Evolutionary conservation across 768 basidiomycete species (phyloP), one percentile per base, ranked within the genome.

Genomic region (Pleurotus salmoneostramineus): DNA sequence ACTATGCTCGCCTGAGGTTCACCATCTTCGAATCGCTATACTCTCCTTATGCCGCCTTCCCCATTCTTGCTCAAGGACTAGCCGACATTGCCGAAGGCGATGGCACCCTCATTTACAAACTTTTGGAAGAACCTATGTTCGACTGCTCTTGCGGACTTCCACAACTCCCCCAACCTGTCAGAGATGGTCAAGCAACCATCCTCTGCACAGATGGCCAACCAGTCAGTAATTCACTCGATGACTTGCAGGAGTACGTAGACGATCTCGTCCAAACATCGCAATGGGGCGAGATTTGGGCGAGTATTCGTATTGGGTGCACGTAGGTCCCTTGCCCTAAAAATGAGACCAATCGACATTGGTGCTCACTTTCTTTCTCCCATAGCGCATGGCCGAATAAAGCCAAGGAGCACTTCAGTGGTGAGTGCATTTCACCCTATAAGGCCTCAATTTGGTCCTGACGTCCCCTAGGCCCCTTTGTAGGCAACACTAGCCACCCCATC

Each of bases 401-500:
- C 11, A 54, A 54, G 51, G 40, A 42, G 7, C 51, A 54, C 27
- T 54, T 54, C 37, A 37, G 21, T 40, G 51, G 51, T 54, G 34
- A 15, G n/a, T 27, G 15, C 15, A 10, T 7, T 12, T 42, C 6
- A 17, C 33, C 4, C 17, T 40, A 40, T 36, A 11, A 15, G n/a
- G 15, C 10, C n/a, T 0, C 21, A 14, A 6, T 34, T 31, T 40
- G 6, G 48, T 42, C 31, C 51, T n/a, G 35, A 50, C n/a, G 15
- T 52, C 21, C 5, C 37, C 5, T 58, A 70, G 75, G 74, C 27
- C 72, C 74, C 5, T 70, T 77, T 56, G 54, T 61, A 7, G 72
- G 62, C 6, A 74, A 74, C 45, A 77, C 76, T 14, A 76, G 74
- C 57, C 64, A 69, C 59, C 77, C 77, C 0, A 60, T 78, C n/a